A percentile compares a stretch with the other conserved stretches of the same genome.
phyloP scores from a whole-genome alignment of 352 stramenopile species.

The Blastocystis sp. region DNA sequence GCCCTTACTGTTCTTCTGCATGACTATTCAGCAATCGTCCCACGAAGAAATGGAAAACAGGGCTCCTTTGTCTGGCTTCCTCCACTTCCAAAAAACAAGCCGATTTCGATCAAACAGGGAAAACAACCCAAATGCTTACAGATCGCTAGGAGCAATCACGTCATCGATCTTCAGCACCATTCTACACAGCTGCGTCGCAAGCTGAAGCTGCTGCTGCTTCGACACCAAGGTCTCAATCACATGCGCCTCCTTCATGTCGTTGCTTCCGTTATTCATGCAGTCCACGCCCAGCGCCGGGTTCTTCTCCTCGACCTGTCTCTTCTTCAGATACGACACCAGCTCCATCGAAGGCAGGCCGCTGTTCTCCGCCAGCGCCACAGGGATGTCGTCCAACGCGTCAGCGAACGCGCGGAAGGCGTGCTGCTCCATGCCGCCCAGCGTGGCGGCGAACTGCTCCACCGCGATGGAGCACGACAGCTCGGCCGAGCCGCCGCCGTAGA shows the following conservation, averaged over 20 bases:
- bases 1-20: too few species aligned
- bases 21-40: too few species aligned
- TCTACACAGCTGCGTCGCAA: constrained; percentile 98
- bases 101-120: constrained; percentile 36
- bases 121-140: constrained; percentile 72
- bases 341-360: constrained; percentile 94
- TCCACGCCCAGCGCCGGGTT: constrained; percentile 94
- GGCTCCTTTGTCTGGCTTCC: too few species aligned
- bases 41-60: too few species aligned
- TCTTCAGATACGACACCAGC: constrained; percentile 94
- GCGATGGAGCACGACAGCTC: constrained; percentile 96
- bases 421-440: constrained; percentile 85
- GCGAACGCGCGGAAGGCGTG: constrained; percentile 98
- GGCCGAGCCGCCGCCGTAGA: constrained; percentile 95
- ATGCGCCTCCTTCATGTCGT: constrained; percentile 96
- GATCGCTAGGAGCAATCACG: constrained; percentile 84
- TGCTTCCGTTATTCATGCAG: constrained; percentile 89
- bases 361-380: constrained; percentile 99
- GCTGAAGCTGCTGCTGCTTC: constrained; percentile 98
- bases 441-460: constrained; percentile 84
- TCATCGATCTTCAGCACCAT: constrained; percentile 99
- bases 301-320: constrained; percentile 88
- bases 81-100: neutral
- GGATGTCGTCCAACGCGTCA: constrained; percentile 97
- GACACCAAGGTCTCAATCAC: constrained; percentile 99